These are phyloP conservation scores for Entrophospora sp. DNA, from an alignment of 192 early-diverging fungal species.

Conservation along the genomic window DNA sequence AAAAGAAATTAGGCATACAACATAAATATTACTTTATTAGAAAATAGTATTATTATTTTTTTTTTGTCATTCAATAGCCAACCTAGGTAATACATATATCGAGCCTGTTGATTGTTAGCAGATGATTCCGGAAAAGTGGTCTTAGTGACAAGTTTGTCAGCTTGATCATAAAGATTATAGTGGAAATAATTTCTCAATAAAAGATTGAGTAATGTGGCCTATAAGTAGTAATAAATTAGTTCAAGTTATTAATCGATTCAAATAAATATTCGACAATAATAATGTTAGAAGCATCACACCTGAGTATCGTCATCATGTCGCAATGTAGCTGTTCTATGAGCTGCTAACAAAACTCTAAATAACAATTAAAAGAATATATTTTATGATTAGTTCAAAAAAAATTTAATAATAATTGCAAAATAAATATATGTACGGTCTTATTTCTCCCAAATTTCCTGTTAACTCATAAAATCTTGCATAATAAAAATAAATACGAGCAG, in stretches of 20 bases:
- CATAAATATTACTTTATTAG: too few relatives aligned
- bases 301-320: constrained; percentile 84
- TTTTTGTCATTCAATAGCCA: too few relatives aligned
- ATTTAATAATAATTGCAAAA: constrained; percentile 3
- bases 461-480: too few relatives aligned
- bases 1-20: too few relatives aligned
- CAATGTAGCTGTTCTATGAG: constrained; percentile 88
- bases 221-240: not conserved
- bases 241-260: too few relatives aligned
- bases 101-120: constrained; percentile 84
- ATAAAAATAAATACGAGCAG: constrained; percentile 81
- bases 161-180: constrained; percentile 92
- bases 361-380: not conserved
- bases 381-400: not conserved
- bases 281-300: constrained; percentile 35
- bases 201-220: constrained; percentile 84
- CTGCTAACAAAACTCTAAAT: constrained; percentile 63
- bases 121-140: constrained; percentile 81
- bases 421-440: constrained; percentile 60
- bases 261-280: too few relatives aligned
- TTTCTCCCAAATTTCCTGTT: constrained; percentile 55
- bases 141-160: constrained; percentile 92
- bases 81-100: constrained; percentile 87
- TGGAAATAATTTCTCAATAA: too few relatives aligned
- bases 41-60: too few relatives aligned